Evolutionary conservation across 345 rosid species (phyloP).

Genomic region (Citropsis articulata): DNA sequence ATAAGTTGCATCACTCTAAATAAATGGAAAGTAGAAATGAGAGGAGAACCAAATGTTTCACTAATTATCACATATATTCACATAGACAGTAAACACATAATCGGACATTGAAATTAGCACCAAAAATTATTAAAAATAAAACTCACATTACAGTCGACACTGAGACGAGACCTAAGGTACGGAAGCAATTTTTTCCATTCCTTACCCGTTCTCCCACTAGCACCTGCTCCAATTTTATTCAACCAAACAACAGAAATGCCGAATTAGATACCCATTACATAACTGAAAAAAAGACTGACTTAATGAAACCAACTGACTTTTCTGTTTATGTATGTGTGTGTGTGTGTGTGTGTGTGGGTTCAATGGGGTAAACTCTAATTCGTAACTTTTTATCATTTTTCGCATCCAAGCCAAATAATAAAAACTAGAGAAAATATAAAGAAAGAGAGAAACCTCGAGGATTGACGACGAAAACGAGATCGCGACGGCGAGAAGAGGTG

Average conservation of each 20-base stretch:
- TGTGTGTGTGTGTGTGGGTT: too few relatives aligned
- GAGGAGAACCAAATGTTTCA: background rate
- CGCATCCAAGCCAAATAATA: background rate
- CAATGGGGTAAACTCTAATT: background rate
- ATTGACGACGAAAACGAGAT: slow-evolving; percentile 89
- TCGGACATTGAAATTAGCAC: background rate
- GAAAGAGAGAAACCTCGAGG: slow-evolving; percentile 55
- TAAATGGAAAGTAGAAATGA: background rate
- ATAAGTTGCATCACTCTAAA: too few relatives aligned
- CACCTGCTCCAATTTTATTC: slow-evolving; percentile 48
- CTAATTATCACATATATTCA: background rate
- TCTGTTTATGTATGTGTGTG: too few relatives aligned
- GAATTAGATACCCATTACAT: background rate
- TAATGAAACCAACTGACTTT: background rate
- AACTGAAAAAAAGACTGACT: background rate
- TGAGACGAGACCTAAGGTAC: slow-evolving; percentile 71
- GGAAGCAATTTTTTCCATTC: slow-evolving; percentile 95
- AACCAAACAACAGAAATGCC: slow-evolving; percentile 7
- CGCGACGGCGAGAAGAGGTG: slow-evolving; percentile 65
- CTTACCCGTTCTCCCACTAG: slow-evolving; percentile 84
- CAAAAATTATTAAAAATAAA: background rate
- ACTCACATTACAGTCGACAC: slow-evolving; percentile 71
- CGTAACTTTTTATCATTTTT: background rate
- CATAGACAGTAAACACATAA: too few relatives aligned
- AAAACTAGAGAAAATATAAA: background rate